Evolutionary conservation across 768 basidiomycete genomes (phyloP).

Genomic region (Hemileccinum impolitum): DNA sequence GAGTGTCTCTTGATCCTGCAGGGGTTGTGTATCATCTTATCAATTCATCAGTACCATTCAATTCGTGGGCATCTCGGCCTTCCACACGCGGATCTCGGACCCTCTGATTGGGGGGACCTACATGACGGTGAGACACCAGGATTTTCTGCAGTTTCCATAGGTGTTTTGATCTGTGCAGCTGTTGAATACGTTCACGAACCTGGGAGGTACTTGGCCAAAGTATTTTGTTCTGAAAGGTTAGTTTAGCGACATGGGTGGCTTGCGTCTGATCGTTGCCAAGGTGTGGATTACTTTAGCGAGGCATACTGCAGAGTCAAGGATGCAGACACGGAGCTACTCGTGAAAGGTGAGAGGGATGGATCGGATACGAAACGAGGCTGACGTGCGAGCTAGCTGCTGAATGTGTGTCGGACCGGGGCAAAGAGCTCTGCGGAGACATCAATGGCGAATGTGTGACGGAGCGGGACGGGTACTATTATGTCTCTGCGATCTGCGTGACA

Average conservation of each 20-base stretch:
- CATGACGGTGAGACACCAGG: conserved; percentile 75
- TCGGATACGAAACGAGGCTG: not conserved
- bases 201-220: conserved; percentile 98
- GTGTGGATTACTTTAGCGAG: conserved; percentile 83
- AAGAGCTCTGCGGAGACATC: conserved; percentile 66
- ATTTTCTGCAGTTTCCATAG: not conserved
- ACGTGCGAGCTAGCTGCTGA: conserved; percentile 56
- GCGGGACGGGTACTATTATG: conserved; percentile 89
- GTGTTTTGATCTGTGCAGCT: conserved; percentile 47
- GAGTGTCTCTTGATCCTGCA: conserved; percentile 29
- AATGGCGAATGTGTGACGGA: conserved; percentile 81
- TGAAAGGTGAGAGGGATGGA: conserved; percentile 45
- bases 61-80: conserved; percentile 98
- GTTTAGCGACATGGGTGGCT: not conserved
- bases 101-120: conserved; percentile 98
- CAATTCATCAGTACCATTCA: conserved; percentile 75
- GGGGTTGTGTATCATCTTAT: conserved; percentile 1
- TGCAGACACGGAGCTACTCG: conserved; percentile 45
- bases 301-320: conserved; percentile 78
- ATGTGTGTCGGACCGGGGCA: conserved; percentile 92
- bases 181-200: conserved; percentile 91
- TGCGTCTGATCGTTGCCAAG: conserved; percentile 34
- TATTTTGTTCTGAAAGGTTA: conserved; percentile 91
- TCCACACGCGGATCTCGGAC: conserved; percentile 95
- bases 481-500: conserved; percentile 73